A percentile compares a stretch with the other conserved stretches of the same genome.
These are phyloP conservation scores for Striga asiatica DNA, from an alignment of 257 asterid genomes.

Conservation along the genomic window DNA sequence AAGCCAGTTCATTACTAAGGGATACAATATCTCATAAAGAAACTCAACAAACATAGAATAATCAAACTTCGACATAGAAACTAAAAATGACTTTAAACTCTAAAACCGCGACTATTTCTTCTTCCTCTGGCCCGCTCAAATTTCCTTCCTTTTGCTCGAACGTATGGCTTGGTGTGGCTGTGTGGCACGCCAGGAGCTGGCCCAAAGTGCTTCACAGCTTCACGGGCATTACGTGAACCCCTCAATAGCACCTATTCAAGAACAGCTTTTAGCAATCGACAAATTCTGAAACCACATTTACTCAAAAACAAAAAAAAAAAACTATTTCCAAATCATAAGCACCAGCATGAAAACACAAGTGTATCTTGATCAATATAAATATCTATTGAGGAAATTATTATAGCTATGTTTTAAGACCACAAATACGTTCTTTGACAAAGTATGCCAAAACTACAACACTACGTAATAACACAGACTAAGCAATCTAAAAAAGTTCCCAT, in stretches of 20 bases:
- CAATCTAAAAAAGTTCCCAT: no score
- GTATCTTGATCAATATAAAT: no score
- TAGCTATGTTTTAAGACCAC: no score
- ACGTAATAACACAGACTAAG: no score
- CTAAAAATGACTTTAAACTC: conserved; percentile 31
- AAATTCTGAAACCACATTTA: no score
- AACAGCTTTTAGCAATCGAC: no score
- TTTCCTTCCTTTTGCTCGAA: conserved; percentile 87
- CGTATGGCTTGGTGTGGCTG: conserved; percentile 94
- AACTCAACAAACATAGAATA: conserved; percentile 8
- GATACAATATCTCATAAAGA: not conserved
- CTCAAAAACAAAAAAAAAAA: no score
- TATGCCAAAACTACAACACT: no score
- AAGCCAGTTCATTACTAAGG: not conserved
- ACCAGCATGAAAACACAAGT: no score
- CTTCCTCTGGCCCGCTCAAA: conserved; percentile 84
- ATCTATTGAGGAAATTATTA: no score
- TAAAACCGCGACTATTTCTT: conserved; percentile 78
- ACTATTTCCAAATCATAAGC: no score
- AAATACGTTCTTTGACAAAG: no score
- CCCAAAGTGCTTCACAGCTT: conserved; percentile 93
- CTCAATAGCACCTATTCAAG: conserved; percentile 91
- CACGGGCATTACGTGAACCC: conserved; percentile 82
- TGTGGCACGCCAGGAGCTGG: conserved; percentile 99
- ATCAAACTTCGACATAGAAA: not conserved